These are phyloP conservation scores for Aspergillus steynii DNA, from an alignment of 495 filamentous ascomycete species.

Conservation along the genomic window DNA sequence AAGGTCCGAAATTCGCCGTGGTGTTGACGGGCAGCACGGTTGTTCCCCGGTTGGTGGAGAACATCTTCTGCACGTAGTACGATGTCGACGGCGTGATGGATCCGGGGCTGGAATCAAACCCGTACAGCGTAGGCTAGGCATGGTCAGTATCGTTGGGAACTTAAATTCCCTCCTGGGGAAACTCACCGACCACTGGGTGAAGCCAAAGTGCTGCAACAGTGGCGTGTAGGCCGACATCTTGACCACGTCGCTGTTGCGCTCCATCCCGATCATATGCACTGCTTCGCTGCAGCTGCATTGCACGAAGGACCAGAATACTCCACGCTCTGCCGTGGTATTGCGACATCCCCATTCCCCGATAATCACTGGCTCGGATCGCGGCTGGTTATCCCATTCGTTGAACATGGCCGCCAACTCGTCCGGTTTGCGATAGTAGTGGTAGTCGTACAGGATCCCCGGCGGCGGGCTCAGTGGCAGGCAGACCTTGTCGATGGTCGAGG, in stretches of 20 bases:
- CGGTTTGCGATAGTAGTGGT: constrained; percentile 52
- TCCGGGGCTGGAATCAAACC: constrained; percentile 48
- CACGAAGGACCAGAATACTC: constrained; percentile 45
- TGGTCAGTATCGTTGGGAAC: neutral
- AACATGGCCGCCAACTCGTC: constrained; percentile 54
- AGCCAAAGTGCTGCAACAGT: constrained; percentile 45
- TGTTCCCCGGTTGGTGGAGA: constrained; percentile 53
- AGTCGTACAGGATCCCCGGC: constrained; percentile 42
- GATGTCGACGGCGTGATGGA: constrained; percentile 39
- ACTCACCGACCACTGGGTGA: constrained; percentile 42
- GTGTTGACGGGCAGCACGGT: constrained; percentile 52
- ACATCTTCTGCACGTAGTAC: constrained; percentile 47
- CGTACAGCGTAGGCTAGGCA: constrained; percentile 34
- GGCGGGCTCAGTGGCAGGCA: constrained; percentile 33
- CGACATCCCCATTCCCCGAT: constrained; percentile 59
- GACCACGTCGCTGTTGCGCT: constrained; percentile 63
- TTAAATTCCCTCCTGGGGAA: neutral
- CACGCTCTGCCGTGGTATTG: constrained; percentile 42
- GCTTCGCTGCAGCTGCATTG: constrained; percentile 64
- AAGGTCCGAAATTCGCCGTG: constrained; percentile 46
- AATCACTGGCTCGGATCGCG: constrained; percentile 44
- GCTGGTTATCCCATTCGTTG: constrained; percentile 53
- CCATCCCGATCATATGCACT: constrained; percentile 65
- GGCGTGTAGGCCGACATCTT: constrained; percentile 56
- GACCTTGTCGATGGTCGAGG: constrained; percentile 35